A percentile compares a stretch with the other conserved stretches of the same genome.
Evolutionary conservation across 495 filamentous ascomycete species (phyloP).

Genomic region (Penicillium ucsense): DNA sequence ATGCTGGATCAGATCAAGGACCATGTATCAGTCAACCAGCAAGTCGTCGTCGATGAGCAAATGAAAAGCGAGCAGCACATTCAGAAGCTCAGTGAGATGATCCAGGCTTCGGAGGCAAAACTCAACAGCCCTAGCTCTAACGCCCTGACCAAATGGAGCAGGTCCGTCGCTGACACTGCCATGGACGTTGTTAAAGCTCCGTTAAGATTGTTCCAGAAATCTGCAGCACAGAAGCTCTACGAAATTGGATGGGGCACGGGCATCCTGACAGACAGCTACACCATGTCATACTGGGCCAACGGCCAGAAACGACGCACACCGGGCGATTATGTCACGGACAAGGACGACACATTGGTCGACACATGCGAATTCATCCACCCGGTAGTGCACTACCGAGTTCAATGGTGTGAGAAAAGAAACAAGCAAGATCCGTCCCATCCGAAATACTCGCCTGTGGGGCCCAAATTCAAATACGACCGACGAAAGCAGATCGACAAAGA

Average conservation of each 20-base stretch:
- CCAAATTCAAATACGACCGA: slow-evolving; percentile 4
- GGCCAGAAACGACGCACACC: slow-evolving; percentile 10
- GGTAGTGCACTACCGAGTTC: slow-evolving; percentile 8
- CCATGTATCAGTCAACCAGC: slow-evolving; percentile 9
- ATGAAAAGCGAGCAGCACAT: slow-evolving; percentile 2
- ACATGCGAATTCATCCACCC: slow-evolving; percentile 13
- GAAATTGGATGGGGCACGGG: slow-evolving; percentile 13
- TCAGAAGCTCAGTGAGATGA: neutral
- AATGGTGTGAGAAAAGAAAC: slow-evolving; percentile 4
- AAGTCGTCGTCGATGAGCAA: slow-evolving; percentile 5
- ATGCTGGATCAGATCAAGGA: slow-evolving; percentile 15
- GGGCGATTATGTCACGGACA: slow-evolving; percentile 4
- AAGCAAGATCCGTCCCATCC: neutral
- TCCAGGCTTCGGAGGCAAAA: neutral
- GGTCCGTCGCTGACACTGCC: neutral
- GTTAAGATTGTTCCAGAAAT: neutral
- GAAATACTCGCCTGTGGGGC: slow-evolving; percentile 7
- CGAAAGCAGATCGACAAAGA: slow-evolving; percentile 2
- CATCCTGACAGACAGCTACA: slow-evolving; percentile 9
- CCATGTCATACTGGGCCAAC: slow-evolving; percentile 13
- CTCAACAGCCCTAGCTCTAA: neutral
- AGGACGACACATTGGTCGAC: slow-evolving; percentile 3
- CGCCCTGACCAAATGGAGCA: slow-evolving; percentile 3
- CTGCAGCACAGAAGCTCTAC: neutral
- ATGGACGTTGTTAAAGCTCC: slow-evolving; percentile 1